phyloP scores from a whole-genome alignment of 2,329 filamentous ascomycete species.

The Didymella pomorum region DNA sequence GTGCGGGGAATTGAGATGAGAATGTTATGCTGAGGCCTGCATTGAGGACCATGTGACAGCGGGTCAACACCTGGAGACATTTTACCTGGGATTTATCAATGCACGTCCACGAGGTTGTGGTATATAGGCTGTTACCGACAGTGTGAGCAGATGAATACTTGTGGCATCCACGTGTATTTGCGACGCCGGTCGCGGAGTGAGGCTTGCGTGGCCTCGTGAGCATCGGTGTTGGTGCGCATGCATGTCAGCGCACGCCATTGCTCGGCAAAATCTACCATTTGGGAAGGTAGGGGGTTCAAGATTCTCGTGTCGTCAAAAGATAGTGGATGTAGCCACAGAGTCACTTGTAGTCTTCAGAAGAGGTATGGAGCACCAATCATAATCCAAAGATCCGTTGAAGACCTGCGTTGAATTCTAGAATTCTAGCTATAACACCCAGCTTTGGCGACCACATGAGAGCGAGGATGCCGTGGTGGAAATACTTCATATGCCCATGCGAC shows the following conservation, averaged over 20 bases:
- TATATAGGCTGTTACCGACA: too few species aligned
- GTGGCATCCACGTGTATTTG: not conserved
- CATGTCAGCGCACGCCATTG: constrained; percentile 17
- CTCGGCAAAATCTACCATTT: not conserved
- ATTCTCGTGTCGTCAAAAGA: too few species aligned
- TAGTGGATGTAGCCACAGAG: too few species aligned
- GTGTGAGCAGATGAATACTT: not conserved
- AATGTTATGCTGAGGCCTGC: constrained; percentile 22
- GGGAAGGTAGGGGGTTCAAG: not conserved
- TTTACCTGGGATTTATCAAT: not conserved
- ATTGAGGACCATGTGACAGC: not conserved
- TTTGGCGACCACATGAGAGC: too few species aligned
- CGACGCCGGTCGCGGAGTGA: not conserved
- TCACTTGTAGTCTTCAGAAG: too few species aligned
- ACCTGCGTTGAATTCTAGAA: too few species aligned
- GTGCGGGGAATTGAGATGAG: constrained; percentile 37
- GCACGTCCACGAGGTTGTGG: not conserved
- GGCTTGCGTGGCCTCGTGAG: too few species aligned
- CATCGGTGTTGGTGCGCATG: not conserved
- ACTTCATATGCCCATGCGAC: not conserved
- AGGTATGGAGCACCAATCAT: too few species aligned
- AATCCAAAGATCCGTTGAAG: too few species aligned
- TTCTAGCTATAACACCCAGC: too few species aligned
- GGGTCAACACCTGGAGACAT: not conserved
- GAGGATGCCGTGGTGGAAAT: not conserved